Evolutionary conservation across 768 basidiomycete species (phyloP).

Genomic region (Tylopilus plumbeoviolaceoides): DNA sequence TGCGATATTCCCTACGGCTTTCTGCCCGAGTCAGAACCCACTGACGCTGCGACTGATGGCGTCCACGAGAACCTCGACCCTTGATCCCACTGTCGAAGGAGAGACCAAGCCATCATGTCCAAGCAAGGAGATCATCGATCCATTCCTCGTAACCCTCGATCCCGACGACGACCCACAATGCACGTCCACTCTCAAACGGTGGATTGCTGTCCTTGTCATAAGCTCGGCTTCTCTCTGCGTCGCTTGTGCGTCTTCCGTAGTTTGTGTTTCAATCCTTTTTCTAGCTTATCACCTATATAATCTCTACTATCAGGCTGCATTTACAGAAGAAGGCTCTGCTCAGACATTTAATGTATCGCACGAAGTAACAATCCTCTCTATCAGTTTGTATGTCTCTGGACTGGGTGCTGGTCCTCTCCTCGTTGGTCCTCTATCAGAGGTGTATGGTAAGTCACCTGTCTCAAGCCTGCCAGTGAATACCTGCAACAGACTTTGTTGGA

Average conservation of each 20-base stretch:
- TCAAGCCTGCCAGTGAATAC: background rate
- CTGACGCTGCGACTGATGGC: background rate
- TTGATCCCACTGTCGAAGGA: constrained; percentile 7
- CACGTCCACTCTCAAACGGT: constrained; percentile 40
- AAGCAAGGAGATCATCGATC: constrained; percentile 5
- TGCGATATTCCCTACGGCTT: background rate
- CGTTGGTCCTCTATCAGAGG: constrained; percentile 43
- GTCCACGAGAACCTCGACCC: constrained; percentile 7
- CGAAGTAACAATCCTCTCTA: constrained; percentile 46
- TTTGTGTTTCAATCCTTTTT: constrained; percentile 25
- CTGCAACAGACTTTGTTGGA: background rate
- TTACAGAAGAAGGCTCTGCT: constrained; percentile 59
- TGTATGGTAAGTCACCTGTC: constrained; percentile 21
- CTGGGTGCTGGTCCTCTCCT: constrained; percentile 33
- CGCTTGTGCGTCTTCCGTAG: constrained; percentile 55
- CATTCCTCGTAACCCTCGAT: constrained; percentile 36
- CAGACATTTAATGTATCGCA: constrained; percentile 47
- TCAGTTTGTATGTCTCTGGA: constrained; percentile 43
- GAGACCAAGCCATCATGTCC: background rate
- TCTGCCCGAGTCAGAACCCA: background rate
- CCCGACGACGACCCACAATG: constrained; percentile 40
- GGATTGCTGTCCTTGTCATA: constrained; percentile 46
- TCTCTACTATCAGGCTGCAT: constrained; percentile 43
- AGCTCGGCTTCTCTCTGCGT: constrained; percentile 46
- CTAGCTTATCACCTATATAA: background rate